Evolutionary conservation across 2,329 filamentous ascomycete species (phyloP).

Genomic region (Penicillium griseofulvum): DNA sequence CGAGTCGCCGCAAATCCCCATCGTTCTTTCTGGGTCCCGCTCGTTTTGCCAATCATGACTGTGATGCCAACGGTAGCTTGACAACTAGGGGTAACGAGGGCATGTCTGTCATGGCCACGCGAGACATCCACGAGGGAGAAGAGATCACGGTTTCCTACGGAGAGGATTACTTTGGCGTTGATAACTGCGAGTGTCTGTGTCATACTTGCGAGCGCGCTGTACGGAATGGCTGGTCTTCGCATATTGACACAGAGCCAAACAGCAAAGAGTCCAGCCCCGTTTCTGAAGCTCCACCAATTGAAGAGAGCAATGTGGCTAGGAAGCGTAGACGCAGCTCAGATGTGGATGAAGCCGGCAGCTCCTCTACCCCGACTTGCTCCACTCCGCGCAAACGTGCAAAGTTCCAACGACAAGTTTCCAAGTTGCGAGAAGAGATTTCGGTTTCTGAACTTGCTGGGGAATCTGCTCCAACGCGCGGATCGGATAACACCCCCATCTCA

Average conservation of each 20-base stretch:
- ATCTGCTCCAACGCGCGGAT: conserved; percentile 10
- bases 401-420: conserved; percentile 35
- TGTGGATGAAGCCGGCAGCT: conserved; percentile 30
- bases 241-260: conserved; percentile 36
- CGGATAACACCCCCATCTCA: conserved; percentile 11
- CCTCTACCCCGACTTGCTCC: conserved; percentile 17
- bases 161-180: conserved; percentile 90
- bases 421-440: conserved; percentile 38
- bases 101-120: conserved; percentile 84
- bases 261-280: conserved; percentile 36
- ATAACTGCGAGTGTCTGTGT: conserved; percentile 94
- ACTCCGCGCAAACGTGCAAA: conserved; percentile 36
- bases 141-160: conserved; percentile 97
- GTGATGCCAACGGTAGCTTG: conserved; percentile 83
- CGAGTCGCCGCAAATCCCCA: conserved; percentile 83
- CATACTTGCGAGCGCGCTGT: conserved; percentile 73
- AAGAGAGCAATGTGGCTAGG: conserved; percentile 20
- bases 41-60: conserved; percentile 96
- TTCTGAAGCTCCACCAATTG: conserved; percentile 20
- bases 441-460: conserved; percentile 31
- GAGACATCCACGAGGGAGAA: conserved; percentile 79
- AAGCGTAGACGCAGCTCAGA: conserved; percentile 32
- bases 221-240: conserved; percentile 77
- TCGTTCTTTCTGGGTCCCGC: conserved; percentile 93
- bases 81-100: conserved; percentile 79